phyloP scores from a whole-genome alignment of 176 grass and related monocot genomes.

The Chrysopogon serrulatus region DNA sequence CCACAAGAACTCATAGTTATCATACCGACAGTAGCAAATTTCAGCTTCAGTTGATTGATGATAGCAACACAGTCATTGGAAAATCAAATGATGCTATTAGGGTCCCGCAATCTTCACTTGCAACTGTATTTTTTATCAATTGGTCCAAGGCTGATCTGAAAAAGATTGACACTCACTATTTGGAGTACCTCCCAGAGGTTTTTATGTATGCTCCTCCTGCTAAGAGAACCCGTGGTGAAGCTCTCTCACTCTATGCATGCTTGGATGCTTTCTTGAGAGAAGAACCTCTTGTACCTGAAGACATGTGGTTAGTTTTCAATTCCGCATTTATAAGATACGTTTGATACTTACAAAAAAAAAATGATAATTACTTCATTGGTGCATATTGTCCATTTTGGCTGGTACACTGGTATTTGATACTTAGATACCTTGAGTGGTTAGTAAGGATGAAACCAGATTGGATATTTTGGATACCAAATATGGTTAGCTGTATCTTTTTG shows the following conservation, averaged over 20 bases:
- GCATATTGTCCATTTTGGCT: not conserved
- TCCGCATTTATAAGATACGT: slow-evolving; percentile 4
- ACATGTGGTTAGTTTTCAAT: slow-evolving; percentile 92
- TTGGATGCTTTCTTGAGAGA: slow-evolving; percentile 98
- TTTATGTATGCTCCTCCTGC: slow-evolving; percentile 86
- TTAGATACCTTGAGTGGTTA: not conserved
- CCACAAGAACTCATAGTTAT: slow-evolving; percentile 46
- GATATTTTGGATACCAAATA: not conserved
- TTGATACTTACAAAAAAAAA: not conserved
- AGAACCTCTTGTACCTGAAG: slow-evolving; percentile 94
- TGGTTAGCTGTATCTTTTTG: not conserved
- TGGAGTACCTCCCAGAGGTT: slow-evolving; percentile 85
- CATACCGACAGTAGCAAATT: slow-evolving; percentile 25
- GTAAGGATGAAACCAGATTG: not conserved
- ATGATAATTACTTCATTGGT: not conserved
- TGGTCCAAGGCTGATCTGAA: slow-evolving; percentile 79
- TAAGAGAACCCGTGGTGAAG: slow-evolving; percentile 96
- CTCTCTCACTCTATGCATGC: slow-evolving; percentile 93
- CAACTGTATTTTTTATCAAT: slow-evolving; percentile 72
- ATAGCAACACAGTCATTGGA: slow-evolving; percentile 65
- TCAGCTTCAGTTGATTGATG: slow-evolving; percentile 66
- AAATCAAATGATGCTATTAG: slow-evolving; percentile 48
- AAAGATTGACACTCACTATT: slow-evolving; percentile 54
- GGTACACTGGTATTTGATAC: not conserved
- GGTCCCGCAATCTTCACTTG: slow-evolving; percentile 48